Evolutionary conservation across 2,329 filamentous ascomycete genomes (phyloP).

Genomic region (Magnaporthiopsis incrustans): DNA sequence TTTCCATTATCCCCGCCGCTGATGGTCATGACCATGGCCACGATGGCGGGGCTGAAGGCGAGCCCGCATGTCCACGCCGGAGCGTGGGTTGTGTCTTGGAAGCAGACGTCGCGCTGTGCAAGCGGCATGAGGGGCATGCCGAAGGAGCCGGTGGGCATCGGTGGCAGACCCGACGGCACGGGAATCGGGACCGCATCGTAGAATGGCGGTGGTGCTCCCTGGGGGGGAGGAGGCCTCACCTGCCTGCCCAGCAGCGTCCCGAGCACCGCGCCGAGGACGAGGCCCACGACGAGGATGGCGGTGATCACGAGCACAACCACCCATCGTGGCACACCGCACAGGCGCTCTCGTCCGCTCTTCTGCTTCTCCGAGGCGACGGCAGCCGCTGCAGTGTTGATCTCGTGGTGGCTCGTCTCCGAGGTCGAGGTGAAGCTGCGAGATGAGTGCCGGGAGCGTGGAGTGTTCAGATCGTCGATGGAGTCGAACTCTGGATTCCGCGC

Average conservation of each 20-base stretch:
- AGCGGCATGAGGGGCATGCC: constrained; percentile 44
- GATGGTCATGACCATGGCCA: constrained; percentile 5
- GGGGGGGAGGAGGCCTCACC: constrained; percentile 16
- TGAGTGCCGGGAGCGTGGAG: constrained; percentile 42
- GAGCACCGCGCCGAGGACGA: constrained; percentile 50
- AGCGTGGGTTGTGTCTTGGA: constrained; percentile 45
- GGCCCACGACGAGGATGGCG: constrained; percentile 42
- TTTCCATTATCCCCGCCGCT: not conserved
- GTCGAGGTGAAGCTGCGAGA: constrained; percentile 40
- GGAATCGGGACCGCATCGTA: constrained; percentile 42
- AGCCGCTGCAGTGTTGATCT: constrained; percentile 43
- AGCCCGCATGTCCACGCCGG: constrained; percentile 56
- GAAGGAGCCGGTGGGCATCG: constrained; percentile 47
- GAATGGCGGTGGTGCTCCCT: constrained; percentile 22
- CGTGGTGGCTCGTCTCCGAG: constrained; percentile 41
- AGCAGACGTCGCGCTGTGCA: constrained; percentile 45
- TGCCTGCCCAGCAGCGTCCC: constrained; percentile 34
- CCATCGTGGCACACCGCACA: constrained; percentile 56
- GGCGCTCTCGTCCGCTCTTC: constrained; percentile 41
- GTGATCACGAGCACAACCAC: constrained; percentile 43
- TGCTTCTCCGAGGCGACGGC: constrained; percentile 40
- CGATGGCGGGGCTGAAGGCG: constrained; percentile 28
- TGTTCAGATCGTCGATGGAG: constrained; percentile 46
- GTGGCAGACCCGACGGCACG: constrained; percentile 41
- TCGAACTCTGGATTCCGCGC: constrained; percentile 56